These are phyloP conservation scores for Peronospora farinosa DNA, from an alignment of 352 stramenopile species.

Conservation along the genomic window DNA sequence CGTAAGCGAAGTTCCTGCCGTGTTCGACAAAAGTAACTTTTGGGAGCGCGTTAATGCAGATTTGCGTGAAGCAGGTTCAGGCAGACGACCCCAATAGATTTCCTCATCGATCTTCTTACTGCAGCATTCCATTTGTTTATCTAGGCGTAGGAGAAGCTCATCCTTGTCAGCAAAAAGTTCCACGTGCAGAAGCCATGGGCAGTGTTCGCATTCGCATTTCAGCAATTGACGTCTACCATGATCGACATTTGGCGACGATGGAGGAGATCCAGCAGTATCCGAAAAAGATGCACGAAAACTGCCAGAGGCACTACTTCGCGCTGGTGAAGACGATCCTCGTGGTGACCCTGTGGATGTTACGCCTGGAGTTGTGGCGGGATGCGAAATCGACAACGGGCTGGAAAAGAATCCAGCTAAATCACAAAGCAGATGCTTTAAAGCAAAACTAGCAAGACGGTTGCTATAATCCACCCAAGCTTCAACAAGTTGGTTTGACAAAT, in stretches of 20 bases:
- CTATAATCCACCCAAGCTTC: conserved; percentile 54
- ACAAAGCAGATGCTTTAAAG: conserved; percentile 48
- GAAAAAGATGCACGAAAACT: conserved; percentile 21
- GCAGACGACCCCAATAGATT: conserved; percentile 65
- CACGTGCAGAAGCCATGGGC: conserved; percentile 66
- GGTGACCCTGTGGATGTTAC: conserved; percentile 9
- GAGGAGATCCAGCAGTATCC: conserved; percentile 16
- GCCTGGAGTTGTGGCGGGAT: conserved; percentile 15
- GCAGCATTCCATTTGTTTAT: conserved; percentile 60
- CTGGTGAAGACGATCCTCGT: conserved; percentile 19
- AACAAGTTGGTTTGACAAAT: conserved; percentile 39
- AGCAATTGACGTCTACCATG: conserved; percentile 43
- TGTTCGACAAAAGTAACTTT: conserved; percentile 48
- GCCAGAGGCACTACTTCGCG: conserved; percentile 10
- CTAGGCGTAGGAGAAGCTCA: conserved; percentile 64
- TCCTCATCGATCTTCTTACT: conserved; percentile 71
- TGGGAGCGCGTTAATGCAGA: conserved; percentile 57
- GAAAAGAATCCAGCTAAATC: conserved; percentile 62
- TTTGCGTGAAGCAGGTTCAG: conserved; percentile 57
- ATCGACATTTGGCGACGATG: conserved; percentile 21
- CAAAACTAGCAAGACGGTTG: conserved; percentile 43
- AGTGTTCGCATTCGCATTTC: conserved; percentile 61
- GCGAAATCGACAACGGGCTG: conserved; percentile 33
- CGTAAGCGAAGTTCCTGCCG: conserved; percentile 29
- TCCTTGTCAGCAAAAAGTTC: conserved; percentile 68